phyloP scores from a whole-genome alignment of 225 moss, liverwort and hornwort genomes.

The Physcomitrium patens region DNA sequence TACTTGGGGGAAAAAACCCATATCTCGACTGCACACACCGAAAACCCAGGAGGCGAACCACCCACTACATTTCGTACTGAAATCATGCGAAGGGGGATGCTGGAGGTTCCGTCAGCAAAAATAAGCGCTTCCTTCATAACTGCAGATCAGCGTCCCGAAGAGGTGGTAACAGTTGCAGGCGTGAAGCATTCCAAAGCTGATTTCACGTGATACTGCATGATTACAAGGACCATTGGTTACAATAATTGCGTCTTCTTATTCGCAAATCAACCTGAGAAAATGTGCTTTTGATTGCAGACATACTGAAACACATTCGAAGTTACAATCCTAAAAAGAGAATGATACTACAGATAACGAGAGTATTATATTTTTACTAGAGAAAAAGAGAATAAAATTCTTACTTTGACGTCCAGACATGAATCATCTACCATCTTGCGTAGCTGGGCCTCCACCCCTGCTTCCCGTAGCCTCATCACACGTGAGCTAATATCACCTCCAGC shows the following conservation, averaged over 20 bases:
- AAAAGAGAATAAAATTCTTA: constrained; percentile 24
- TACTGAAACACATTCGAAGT: not conserved
- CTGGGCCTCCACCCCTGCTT: constrained; percentile 79
- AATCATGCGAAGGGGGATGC: constrained; percentile 31
- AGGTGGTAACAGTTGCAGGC: constrained; percentile 28
- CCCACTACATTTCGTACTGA: constrained; percentile 33
- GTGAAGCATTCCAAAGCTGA: constrained; percentile 57
- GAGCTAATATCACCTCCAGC: constrained; percentile 56
- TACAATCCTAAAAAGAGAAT: not conserved
- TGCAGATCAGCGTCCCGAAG: constrained; percentile 39
- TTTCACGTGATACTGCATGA: constrained; percentile 85
- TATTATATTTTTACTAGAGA: too few species aligned
- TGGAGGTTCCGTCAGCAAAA: constrained; percentile 29
- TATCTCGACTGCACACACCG: constrained; percentile 43
- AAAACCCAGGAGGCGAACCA: constrained; percentile 49
- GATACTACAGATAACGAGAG: not conserved
- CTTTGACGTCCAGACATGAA: constrained; percentile 98
- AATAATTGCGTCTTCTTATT: not conserved
- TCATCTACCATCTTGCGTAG: constrained; percentile 89
- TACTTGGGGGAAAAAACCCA: constrained; percentile 29
- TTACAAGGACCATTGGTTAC: not conserved
- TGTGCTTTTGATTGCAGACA: not conserved
- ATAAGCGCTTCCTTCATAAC: constrained; percentile 27
- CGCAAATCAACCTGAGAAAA: constrained; percentile 12
- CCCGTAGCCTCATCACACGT: constrained; percentile 70